A percentile compares a stretch with the other conserved stretches of the same genome.
Conservation (phyloP, 768 basidiomycete genomes). For the Pisolithus microcarpus region DNA sequence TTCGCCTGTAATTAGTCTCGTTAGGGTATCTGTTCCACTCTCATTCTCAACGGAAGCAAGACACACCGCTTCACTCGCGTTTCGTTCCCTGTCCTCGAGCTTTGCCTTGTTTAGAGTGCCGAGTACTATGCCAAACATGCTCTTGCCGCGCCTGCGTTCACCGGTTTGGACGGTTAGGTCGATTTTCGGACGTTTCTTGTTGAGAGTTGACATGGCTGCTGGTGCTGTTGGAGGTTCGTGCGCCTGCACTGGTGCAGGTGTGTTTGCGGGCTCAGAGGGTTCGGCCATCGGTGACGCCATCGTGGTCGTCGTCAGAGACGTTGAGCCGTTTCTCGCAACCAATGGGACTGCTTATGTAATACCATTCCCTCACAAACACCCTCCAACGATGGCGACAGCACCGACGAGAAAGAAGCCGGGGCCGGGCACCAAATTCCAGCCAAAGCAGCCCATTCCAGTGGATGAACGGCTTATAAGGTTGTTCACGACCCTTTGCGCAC, state of each 20-base stretch:
- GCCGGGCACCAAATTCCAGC: conserved; percentile 3
- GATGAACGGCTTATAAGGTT: conserved; percentile 42
- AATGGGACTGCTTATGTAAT: conserved; percentile 15
- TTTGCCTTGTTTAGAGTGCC: conserved; percentile 85
- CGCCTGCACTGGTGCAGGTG: conserved; percentile 13
- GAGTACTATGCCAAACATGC: conserved; percentile 78
- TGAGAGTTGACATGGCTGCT: conserved; percentile 35
- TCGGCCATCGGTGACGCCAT: conserved; percentile 34
- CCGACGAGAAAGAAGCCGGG: background rate
- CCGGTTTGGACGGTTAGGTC: conserved; percentile 50
- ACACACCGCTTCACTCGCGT: conserved; percentile 75
- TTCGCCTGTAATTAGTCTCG: conserved; percentile 49
- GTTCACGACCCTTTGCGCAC: conserved; percentile 75
- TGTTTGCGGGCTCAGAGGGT: too few species aligned
- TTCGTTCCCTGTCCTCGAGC: conserved; percentile 78
- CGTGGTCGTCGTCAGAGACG: conserved; percentile 14
- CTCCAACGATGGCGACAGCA: background rate
- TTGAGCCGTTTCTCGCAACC: background rate
- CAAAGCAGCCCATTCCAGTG: conserved; percentile 13
- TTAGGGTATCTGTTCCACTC: conserved; percentile 5
- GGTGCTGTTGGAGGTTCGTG: conserved; percentile 39
- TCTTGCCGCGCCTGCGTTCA: conserved; percentile 79
- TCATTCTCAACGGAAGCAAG: background rate
- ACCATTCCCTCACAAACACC: background rate
- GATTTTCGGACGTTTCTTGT: conserved; percentile 66